Base-by-base conservation (phyloP, 768 basidiomycete species). In the Boletus patriciae region DNA sequence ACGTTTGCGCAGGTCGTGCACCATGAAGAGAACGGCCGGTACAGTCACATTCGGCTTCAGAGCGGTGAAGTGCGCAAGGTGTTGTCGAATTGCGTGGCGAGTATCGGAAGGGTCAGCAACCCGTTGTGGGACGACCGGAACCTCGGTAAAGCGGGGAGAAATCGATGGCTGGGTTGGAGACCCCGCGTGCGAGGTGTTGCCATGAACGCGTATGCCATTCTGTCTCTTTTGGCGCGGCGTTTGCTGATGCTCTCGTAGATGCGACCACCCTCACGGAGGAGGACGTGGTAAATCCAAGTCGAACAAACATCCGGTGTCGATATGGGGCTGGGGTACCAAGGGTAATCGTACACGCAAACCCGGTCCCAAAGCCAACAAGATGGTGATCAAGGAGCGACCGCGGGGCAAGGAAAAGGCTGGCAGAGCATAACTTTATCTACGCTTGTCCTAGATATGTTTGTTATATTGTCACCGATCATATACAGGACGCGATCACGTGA, bases 271-370 rank as follows among this genome's bases (percentile, higher is more conserved):
- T 58, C 94, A 97, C 70, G 95, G 95, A 74, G 95, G 96, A 78
- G 96, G 96, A 73, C 89, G 96, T 75, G 96, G 96, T 64, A 98
- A 96, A 74, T 92, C 90, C 58, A 98, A 99, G 80, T 92, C 92
- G 55, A 87, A 95, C 83, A 96, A 92, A 69, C 87, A 94, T 70
- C 93, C 95, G 3, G 86, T 90, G 27, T 94, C 92, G 12, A 84
- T 91, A 51, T 97, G 89, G 88, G 94, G 93, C 54, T 94, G 91
- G 90, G 81, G 88, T 55, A 90, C 92, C 15, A 93, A 94, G 78
- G 94, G 94, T 57, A 91, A 86, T 58, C 83, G 96, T 55, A 99
- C 96, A 53, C 87, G 96, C 66, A 89, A 93, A 70, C 91, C 94
- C 16, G 93, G 93, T 45, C 91, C 89, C 55, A 92, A 90, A 67